A percentile compares a stretch with the other conserved stretches of the same genome.
phyloP scores from a whole-genome alignment of 805 yeast species.

The Metschnikowia rubicola region DNA sequence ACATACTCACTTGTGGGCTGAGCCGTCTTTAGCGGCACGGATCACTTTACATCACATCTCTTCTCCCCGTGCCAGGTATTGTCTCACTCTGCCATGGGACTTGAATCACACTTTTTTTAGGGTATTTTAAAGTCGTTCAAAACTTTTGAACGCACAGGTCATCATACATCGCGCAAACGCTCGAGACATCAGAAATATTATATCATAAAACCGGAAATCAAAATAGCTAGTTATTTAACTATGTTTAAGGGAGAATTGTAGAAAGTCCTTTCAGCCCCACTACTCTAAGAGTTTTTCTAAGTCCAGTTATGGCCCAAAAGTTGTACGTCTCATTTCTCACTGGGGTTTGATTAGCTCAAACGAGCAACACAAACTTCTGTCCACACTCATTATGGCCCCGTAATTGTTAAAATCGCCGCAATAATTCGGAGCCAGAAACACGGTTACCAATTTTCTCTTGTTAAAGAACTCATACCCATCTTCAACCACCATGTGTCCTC shows the following conservation, averaged over 20 bases:
- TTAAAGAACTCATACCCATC: slow-evolving; percentile 84
- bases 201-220: too few relatives aligned
- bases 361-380: slow-evolving; percentile 63
- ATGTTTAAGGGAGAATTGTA: not conserved
- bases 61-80: too few relatives aligned
- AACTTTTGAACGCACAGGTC: too few relatives aligned
- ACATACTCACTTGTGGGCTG: slow-evolving; percentile 1
- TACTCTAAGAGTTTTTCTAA: not conserved
- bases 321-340: slow-evolving; percentile 1
- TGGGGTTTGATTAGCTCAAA: slow-evolving; percentile 67
- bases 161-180: too few relatives aligned
- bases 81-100: too few relatives aligned
- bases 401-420: slow-evolving; percentile 79
- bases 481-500: slow-evolving; percentile 90
- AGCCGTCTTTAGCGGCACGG: too few relatives aligned
- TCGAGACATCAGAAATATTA: too few relatives aligned
- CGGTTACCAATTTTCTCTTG: slow-evolving; percentile 69
- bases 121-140: too few relatives aligned
- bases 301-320: not conserved
- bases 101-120: too few relatives aligned
- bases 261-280: not conserved
- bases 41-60: too few relatives aligned
- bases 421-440: slow-evolving; percentile 80
- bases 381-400: slow-evolving; percentile 78
- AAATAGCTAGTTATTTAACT: not conserved